A percentile compares a stretch with the other conserved stretches of the same genome.
phyloP scores from a whole-genome alignment of 306 rosid genomes.

The Delonix regia region DNA sequence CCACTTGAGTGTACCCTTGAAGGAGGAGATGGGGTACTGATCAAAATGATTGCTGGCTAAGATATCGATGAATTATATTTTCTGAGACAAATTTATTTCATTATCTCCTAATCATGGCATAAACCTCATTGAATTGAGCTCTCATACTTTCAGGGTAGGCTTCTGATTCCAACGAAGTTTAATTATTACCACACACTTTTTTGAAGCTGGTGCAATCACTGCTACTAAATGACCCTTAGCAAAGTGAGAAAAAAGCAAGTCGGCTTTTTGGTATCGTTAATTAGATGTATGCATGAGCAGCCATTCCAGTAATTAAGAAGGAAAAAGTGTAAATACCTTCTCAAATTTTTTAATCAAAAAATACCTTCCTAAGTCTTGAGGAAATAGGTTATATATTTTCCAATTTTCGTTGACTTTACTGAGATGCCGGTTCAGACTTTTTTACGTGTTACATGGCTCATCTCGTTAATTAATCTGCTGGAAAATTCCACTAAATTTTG shows the following conservation, averaged over 20 bases:
- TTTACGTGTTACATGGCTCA: neutral
- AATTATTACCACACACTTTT: constrained; percentile 23
- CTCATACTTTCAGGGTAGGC: constrained; percentile 44
- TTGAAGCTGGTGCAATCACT: constrained; percentile 45
- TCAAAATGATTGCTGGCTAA: too few species aligned
- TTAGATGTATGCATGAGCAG: neutral
- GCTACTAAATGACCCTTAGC: constrained; percentile 32
- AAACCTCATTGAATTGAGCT: constrained; percentile 7
- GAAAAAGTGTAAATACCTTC: neutral
- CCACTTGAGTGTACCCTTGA: too few species aligned
- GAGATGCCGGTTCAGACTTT: neutral
- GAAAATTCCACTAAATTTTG: neutral
- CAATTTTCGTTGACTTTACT: neutral
- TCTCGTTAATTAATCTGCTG: too few species aligned
- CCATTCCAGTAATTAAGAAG: neutral
- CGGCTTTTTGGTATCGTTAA: constrained; percentile 18
- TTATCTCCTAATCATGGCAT: neutral
- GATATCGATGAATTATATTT: too few species aligned
- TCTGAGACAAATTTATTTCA: neutral
- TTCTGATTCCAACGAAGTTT: constrained; percentile 51
- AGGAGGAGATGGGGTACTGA: too few species aligned
- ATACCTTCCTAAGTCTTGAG: neutral
- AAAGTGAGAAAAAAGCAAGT: constrained; percentile 36
- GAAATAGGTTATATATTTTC: too few species aligned
- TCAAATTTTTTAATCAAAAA: neutral